Evolutionary conservation across 305 asterid genomes (phyloP).

Genomic region (Fraxinus albicans): DNA sequence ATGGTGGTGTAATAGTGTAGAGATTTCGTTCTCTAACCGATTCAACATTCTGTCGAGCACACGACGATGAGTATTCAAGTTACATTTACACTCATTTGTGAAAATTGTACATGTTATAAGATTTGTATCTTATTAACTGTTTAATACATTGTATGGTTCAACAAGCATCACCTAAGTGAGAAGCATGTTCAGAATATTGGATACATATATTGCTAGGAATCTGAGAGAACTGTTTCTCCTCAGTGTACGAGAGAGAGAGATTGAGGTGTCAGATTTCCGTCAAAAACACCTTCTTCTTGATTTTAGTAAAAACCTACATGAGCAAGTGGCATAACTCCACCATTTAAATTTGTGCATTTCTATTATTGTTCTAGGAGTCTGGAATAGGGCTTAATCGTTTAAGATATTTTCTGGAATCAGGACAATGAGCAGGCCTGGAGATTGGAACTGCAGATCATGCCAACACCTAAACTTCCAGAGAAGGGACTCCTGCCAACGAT

Average conservation of each 20-base stretch:
- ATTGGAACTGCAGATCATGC: slow-evolving; percentile 96
- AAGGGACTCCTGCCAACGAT: slow-evolving; percentile 90
- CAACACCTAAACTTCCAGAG: slow-evolving; percentile 93
- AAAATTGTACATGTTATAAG: not conserved
- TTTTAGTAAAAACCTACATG: not conserved
- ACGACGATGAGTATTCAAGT: not conserved
- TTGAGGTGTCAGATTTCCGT: not conserved
- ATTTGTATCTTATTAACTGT: not conserved
- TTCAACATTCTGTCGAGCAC: no score
- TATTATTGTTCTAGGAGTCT: not conserved
- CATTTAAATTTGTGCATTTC: not conserved
- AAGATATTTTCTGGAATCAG: not conserved
- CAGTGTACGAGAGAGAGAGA: not conserved
- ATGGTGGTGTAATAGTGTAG: not conserved
- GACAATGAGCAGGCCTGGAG: slow-evolving; percentile 91
- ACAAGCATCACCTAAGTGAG: not conserved
- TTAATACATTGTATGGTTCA: not conserved
- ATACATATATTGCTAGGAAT: not conserved
- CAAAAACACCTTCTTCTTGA: not conserved
- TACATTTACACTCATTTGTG: not conserved
- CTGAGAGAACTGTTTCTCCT: not conserved
- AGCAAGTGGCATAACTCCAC: not conserved
- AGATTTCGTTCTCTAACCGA: no score
- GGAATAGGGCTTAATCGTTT: not conserved
- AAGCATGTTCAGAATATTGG: not conserved